Base-by-base conservation (phyloP, 2,329 filamentous ascomycete genomes). In the Epichloe coenophiala region DNA sequence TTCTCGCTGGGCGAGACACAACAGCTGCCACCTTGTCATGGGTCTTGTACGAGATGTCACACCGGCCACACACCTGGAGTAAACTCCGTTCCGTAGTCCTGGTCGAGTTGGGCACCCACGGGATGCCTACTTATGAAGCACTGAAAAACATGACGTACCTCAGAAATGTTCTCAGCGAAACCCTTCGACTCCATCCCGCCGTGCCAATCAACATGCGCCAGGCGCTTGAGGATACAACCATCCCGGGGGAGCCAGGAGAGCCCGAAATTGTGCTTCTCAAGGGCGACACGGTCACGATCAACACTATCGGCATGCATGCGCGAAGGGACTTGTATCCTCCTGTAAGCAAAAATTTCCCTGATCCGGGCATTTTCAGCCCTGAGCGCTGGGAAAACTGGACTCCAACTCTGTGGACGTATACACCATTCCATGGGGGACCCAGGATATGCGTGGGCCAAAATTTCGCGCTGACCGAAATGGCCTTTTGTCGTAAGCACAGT, bases 81-180 rank as follows among this genome's bases (percentile, higher is more conserved):
- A 86, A 80, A 63, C 73, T 96, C 46, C 80, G 88, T 19, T 66
- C 71, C 17, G 87, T 95, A 64, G 88, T 95, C 60, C 63, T 81
- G 15, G 62, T 73, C 1, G 71, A 71, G 0, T 75, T 95, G 2
- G 89, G 88, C 1, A 64, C 75, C 8, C 69, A 78, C 13, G 68
- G 75, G 9, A 68, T 72, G 6, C 82, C 83, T 0, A 87, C 83
- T 0, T 95, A 94, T 63, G 75, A 80, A n/a, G 79, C 95, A 61
- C 74, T 95, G 51, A 95, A 95, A 71, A 75, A 76, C 56, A 94
- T 95, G 86, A 85, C 84, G 59, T 95, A 91, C 64, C 77, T 93
- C 51, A 72, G 80, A 64, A 73, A 83, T 58, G 69, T 84, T 44
- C 75, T 94, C 59, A 84, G 86, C 67, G 88, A 94, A 69, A 84